A percentile compares a stretch with the other conserved stretches of the same genome.
phyloP scores from a whole-genome alignment of 2,329 filamentous ascomycete species.

The Akanthomyces muscarius region DNA sequence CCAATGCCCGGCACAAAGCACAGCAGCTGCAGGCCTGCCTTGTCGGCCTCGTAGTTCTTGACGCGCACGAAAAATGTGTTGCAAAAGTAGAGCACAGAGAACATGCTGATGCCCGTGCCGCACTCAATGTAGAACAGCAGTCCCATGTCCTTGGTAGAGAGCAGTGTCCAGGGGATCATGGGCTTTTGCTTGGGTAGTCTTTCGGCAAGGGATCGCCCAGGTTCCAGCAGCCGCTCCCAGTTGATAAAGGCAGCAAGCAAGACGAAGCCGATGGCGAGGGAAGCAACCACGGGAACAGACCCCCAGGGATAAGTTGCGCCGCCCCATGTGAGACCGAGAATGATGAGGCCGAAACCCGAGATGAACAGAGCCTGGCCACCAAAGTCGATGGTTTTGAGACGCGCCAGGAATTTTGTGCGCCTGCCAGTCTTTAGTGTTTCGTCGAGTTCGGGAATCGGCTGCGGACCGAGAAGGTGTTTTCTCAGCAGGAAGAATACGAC shows the following conservation, averaged over 20 bases:
- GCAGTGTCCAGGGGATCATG: slow-evolving; percentile 61
- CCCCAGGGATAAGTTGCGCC: slow-evolving; percentile 51
- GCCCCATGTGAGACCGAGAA: slow-evolving; percentile 54
- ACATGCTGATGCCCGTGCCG: slow-evolving; percentile 53
- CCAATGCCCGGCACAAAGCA: slow-evolving; percentile 46
- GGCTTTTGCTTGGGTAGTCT: slow-evolving; percentile 52
- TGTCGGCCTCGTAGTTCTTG: slow-evolving; percentile 42
- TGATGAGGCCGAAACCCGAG: slow-evolving; percentile 48
- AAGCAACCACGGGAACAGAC: slow-evolving; percentile 44
- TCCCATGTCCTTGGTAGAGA: slow-evolving; percentile 53
- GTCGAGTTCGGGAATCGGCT: slow-evolving; percentile 43
- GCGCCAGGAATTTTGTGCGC: slow-evolving; percentile 35
- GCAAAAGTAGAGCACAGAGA: slow-evolving; percentile 61
- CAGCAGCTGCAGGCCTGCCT: slow-evolving; percentile 54
- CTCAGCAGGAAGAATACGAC: slow-evolving; percentile 54
- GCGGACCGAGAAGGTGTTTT: slow-evolving; percentile 53
- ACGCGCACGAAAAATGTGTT: slow-evolving; percentile 65
- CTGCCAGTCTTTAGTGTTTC: slow-evolving; percentile 33
- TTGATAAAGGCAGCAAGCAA: slow-evolving; percentile 41
- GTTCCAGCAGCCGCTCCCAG: slow-evolving; percentile 53
- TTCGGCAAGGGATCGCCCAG: slow-evolving; percentile 42
- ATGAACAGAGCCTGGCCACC: slow-evolving; percentile 56
- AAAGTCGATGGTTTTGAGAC: slow-evolving; percentile 52
- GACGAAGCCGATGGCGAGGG: slow-evolving; percentile 43
- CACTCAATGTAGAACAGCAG: slow-evolving; percentile 62